Percentiles rank a stretch among this genome's conserved stretches.
Conservation (phyloP, 768 basidiomycete genomes). For the Hygrophorus pudorinus region DNA sequence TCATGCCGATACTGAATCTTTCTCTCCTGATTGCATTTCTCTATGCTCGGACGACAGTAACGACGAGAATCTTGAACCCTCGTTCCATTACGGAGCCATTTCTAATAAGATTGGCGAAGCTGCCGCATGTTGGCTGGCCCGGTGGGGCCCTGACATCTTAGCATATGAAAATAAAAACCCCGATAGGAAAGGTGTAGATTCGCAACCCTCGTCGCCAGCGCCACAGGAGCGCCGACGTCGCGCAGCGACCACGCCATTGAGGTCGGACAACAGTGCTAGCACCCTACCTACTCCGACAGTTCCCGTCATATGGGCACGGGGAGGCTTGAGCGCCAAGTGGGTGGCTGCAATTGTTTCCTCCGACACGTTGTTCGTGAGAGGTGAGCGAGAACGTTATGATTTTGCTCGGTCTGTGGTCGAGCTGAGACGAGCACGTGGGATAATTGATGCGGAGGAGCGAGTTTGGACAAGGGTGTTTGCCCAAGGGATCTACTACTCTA, state of each 20-base stretch:
- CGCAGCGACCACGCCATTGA: no score
- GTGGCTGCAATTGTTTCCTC: conserved; percentile 63
- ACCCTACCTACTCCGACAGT: conserved; percentile 10
- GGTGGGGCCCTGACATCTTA: conserved; percentile 83
- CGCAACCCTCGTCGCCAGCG: no score
- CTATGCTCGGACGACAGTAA: background rate
- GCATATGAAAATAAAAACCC: conserved; percentile 37
- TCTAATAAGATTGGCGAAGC: conserved; percentile 90
- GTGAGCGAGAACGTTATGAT: conserved; percentile 73
- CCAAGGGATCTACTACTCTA: conserved; percentile 73
- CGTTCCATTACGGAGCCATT: conserved; percentile 76
- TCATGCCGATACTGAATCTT: background rate
- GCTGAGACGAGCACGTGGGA: conserved; percentile 47
- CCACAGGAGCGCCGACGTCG: no score
- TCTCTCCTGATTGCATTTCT: background rate
- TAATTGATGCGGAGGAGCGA: conserved; percentile 52
- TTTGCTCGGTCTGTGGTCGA: conserved; percentile 71
- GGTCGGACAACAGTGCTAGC: no score
- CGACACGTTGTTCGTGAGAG: conserved; percentile 70
- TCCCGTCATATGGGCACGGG: conserved; percentile 63
- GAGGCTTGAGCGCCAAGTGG: conserved; percentile 68
- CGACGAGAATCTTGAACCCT: conserved; percentile 18
- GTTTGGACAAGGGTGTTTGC: conserved; percentile 65
- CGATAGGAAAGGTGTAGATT: no score
- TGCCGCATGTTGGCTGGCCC: conserved; percentile 74